A percentile compares a stretch with the other conserved stretches of the same genome.
Evolutionary conservation across 805 yeast genomes (phyloP).

Genomic region (Candida palmyrensis): DNA sequence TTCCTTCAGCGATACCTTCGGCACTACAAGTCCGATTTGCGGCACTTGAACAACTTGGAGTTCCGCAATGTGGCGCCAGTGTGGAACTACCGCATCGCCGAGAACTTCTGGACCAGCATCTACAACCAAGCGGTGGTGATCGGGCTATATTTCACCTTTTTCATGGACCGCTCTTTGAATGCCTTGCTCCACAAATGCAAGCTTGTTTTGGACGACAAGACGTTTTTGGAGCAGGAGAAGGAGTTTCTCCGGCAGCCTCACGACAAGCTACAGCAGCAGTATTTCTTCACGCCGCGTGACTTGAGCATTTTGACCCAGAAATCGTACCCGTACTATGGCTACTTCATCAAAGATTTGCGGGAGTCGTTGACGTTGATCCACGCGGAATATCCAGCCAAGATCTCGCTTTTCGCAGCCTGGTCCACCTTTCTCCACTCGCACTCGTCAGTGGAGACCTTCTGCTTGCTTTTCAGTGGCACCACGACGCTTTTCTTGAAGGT

Average conservation of each 20-base stretch:
- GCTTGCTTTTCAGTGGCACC: constrained; percentile 30
- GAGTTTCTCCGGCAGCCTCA: neutral
- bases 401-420: constrained; percentile 33
- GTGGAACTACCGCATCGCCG: constrained; percentile 17
- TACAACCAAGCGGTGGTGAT: constrained; percentile 23
- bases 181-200: constrained; percentile 15
- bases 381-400: constrained; percentile 31
- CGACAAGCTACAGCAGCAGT: constrained; percentile 1
- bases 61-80: constrained; percentile 16
- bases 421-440: constrained; percentile 28
- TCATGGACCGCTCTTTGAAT: constrained; percentile 33
- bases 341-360: constrained; percentile 28
- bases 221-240: neutral
- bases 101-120: constrained; percentile 26
- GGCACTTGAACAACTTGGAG: constrained; percentile 11
- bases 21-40: constrained; percentile 7
- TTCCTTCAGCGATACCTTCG: constrained; percentile 12
- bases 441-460: constrained; percentile 27
- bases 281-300: constrained; percentile 20
- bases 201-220: constrained; percentile 2
- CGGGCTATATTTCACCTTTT: constrained; percentile 28
- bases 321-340: constrained; percentile 30
- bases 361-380: constrained; percentile 24
- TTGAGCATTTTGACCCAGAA: constrained; percentile 24
- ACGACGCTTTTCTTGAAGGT: constrained; percentile 23